Conservation (phyloP, 805 yeast genomes). For the Candida pini region DNA sequence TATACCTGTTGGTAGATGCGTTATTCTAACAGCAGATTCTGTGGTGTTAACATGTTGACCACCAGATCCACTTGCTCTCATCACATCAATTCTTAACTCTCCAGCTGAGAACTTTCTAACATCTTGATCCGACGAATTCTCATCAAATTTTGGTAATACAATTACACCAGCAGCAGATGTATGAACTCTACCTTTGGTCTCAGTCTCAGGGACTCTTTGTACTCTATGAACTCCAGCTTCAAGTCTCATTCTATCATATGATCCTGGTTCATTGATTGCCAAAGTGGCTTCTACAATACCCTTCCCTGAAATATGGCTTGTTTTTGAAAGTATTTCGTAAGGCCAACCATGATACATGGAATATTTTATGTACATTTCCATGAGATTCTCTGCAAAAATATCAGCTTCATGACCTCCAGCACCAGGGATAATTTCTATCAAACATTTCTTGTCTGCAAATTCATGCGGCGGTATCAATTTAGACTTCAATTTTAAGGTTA, state of each 20-base stretch:
- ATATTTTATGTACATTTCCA: conserved; percentile 75
- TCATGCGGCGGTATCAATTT: conserved; percentile 71
- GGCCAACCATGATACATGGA: conserved; percentile 67
- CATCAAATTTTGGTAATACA: conserved; percentile 77
- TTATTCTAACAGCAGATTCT: conserved; percentile 91
- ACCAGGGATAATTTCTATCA: conserved; percentile 88
- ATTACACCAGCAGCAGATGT: conserved; percentile 96
- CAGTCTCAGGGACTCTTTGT: conserved; percentile 90
- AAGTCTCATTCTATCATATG: conserved; percentile 65
- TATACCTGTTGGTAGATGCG: conserved; percentile 88
- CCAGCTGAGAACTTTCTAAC: conserved; percentile 68
- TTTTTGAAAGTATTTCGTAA: conserved; percentile 49
- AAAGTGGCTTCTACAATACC: conserved; percentile 78
- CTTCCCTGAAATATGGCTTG: conserved; percentile 51
- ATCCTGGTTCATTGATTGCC: conserved; percentile 66
- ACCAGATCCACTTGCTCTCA: conserved; percentile 96
- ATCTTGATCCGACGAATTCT: conserved; percentile 38
- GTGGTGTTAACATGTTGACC: conserved; percentile 98
- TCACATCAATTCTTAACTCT: conserved; percentile 90
- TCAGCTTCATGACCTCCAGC: conserved; percentile 95
- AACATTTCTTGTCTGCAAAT: conserved; percentile 69
- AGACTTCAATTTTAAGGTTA: conserved; percentile 44
- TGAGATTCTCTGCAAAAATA: conserved; percentile 73
- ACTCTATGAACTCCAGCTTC: conserved; percentile 98
- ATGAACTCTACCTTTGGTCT: conserved; percentile 88